Evolutionary conservation across 768 basidiomycete species (phyloP), one percentile per base, ranked within the genome.

Genomic region (Mycena galericulata): DNA sequence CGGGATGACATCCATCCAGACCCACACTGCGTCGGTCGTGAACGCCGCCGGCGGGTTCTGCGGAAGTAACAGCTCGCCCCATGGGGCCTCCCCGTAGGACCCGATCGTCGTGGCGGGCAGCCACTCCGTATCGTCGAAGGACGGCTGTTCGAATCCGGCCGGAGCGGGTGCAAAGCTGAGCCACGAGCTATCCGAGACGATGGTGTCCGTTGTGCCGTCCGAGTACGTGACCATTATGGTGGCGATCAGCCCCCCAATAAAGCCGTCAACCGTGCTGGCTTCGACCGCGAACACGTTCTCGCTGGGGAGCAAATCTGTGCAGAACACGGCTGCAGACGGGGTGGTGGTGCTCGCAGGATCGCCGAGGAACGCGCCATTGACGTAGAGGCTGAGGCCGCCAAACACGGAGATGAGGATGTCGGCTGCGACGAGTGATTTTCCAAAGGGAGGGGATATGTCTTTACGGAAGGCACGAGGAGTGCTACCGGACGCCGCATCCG

Each of bases 101-200:
- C 49, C 49, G 27, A 29, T 4, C 34, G 29, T n/a, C 4, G 26
- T 30, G 4, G 62, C 50, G 17, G 17, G 22, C 15, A 46, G 20
- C 60, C 62, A 62, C 9, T 8, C 24, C n/a, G 47, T 50, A 36
- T 62, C 60, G 22, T 62, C 60, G 47, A 51, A 50, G 4, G 60
- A 50, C 11, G 26, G 47, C 26, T 50, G 47, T 27, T 62, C 47
- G 36, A 50, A 62, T 12, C 60, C 60, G 18, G 9, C 30, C 4
- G 60, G 47, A 7, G 49, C 60, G n/a, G 47, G 26, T 4, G 17
- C 22, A 32, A 10, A 10, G 11, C 32, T 27, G 32, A 10, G 46
- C 60, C 60, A 62, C 7, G 47, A 38, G 5, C 24, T 49, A 24
- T 62, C 60, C 46, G 32, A 36, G 9, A 50, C 5, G 24, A 62